Conservation (phyloP, 2,329 filamentous ascomycete species). For the Biscogniauxia marginata region DNA sequence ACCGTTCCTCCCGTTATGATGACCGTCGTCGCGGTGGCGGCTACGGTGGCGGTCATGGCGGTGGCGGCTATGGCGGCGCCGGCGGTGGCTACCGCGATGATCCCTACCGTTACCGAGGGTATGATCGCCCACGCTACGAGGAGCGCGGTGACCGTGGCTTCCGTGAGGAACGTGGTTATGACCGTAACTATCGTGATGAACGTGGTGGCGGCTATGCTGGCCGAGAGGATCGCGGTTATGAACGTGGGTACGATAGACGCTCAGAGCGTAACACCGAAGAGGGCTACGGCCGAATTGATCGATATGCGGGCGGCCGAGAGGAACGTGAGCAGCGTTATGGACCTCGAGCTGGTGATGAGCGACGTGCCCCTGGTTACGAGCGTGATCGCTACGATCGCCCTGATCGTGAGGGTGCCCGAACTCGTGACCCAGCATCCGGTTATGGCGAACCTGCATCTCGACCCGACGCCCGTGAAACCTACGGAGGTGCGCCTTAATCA, state of each 20-base stretch:
- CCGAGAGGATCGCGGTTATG: constrained; percentile 42
- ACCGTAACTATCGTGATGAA: constrained; percentile 38
- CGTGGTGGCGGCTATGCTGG: constrained; percentile 35
- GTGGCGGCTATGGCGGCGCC: constrained; percentile 57
- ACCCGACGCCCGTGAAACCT: constrained; percentile 42
- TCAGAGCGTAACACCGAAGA: constrained; percentile 37
- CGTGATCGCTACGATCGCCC: constrained; percentile 48
- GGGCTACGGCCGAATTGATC: constrained; percentile 28
- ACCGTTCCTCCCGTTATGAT: constrained; percentile 44
- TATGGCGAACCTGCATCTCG: constrained; percentile 43
- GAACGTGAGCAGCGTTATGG: constrained; percentile 30
- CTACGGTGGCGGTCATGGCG: constrained; percentile 55
- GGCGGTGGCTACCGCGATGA: constrained; percentile 51
- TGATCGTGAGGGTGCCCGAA: constrained; percentile 38
- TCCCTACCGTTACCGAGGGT: constrained; percentile 54
- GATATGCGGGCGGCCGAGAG: constrained; percentile 28
- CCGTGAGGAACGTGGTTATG: constrained; percentile 43
- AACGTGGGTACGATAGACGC: constrained; percentile 50
- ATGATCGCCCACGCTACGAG: constrained; percentile 37
- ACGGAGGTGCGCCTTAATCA: constrained; percentile 38
- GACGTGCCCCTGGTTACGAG: constrained; percentile 28
- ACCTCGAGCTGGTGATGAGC: constrained; percentile 23
- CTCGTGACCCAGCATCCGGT: constrained; percentile 40
- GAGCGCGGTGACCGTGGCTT: constrained; percentile 45
- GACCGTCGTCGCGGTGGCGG: constrained; percentile 41